These are phyloP conservation scores for Rhodotorula sp. DNA, from an alignment of 1,284 basidiomycete genomes.

Conservation along the genomic window DNA sequence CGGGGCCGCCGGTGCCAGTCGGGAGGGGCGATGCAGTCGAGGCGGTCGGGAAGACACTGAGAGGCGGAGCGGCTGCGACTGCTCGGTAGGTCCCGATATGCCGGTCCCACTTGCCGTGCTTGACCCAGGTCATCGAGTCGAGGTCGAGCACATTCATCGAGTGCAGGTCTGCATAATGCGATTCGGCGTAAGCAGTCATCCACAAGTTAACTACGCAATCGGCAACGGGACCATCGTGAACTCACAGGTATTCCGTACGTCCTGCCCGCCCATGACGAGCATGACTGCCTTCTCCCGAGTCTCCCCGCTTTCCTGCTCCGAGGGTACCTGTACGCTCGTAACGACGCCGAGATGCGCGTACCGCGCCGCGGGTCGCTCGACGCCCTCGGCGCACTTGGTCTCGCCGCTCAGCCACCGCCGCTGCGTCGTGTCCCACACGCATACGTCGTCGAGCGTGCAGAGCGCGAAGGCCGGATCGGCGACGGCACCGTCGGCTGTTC, in stretches of 20 bases:
- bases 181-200: too few species aligned
- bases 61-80: slow-evolving; percentile 64
- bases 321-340: slow-evolving; percentile 1
- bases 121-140: slow-evolving; percentile 68
- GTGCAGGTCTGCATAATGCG: slow-evolving; percentile 63
- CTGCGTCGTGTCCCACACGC: slow-evolving; percentile 73
- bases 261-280: slow-evolving; percentile 91
- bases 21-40: background rate
- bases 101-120: slow-evolving; percentile 73
- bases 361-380: slow-evolving; percentile 70
- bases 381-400: slow-evolving; percentile 41
- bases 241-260: slow-evolving; percentile 56
- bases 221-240: background rate
- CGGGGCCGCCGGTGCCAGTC: background rate
- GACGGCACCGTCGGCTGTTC: background rate
- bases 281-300: slow-evolving; percentile 12
- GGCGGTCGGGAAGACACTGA: slow-evolving; percentile 62
- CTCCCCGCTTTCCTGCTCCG: background rate
- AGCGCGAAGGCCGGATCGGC: slow-evolving; percentile 55
- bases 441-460: slow-evolving; percentile 79
- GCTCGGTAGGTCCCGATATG: slow-evolving; percentile 92
- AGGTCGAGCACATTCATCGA: slow-evolving; percentile 87
- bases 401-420: slow-evolving; percentile 61
- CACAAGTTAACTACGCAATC: background rate
- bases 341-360: slow-evolving; percentile 78